Conservation (phyloP, 2,329 filamentous ascomycete genomes). For the Coniochaeta pulveracea region DNA sequence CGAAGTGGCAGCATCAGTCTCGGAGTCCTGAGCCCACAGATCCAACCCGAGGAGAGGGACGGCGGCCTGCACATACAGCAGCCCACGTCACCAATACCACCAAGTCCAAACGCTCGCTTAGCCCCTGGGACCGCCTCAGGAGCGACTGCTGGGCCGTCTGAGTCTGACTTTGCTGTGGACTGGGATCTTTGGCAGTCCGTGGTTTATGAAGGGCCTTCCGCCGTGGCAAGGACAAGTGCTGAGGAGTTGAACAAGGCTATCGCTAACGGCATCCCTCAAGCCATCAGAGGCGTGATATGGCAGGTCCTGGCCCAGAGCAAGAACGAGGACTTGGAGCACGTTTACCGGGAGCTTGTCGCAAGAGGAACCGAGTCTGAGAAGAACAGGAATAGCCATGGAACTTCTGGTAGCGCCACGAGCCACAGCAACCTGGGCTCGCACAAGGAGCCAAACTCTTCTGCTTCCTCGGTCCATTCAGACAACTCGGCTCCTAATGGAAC, state of each 20-base stretch:
- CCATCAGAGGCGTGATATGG: conserved; percentile 97
- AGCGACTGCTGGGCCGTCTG: conserved; percentile 63
- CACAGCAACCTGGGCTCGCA: conserved; percentile 45
- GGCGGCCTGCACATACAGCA: conserved; percentile 13
- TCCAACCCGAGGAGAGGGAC: conserved; percentile 15
- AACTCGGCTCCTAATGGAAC: conserved; percentile 48
- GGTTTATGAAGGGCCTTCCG: conserved; percentile 86
- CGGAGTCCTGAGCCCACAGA: conserved; percentile 7
- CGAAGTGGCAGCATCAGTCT: conserved; percentile 10
- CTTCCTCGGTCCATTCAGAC: conserved; percentile 76
- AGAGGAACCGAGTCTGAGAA: conserved; percentile 75
- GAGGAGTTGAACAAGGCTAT: conserved; percentile 88
- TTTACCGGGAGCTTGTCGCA: conserved; percentile 73
- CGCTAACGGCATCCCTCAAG: conserved; percentile 83
- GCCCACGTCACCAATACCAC: conserved; percentile 40
- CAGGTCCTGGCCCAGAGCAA: conserved; percentile 94
- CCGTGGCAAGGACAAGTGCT: conserved; percentile 75
- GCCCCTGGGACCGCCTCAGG: conserved; percentile 81
- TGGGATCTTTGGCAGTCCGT: conserved; percentile 98
- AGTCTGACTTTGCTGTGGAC: conserved; percentile 72
- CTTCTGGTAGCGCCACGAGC: conserved; percentile 36
- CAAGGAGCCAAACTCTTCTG: conserved; percentile 65
- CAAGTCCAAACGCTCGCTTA: conserved; percentile 56
- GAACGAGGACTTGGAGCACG: conserved; percentile 74
- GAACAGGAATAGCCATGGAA: conserved; percentile 45